phyloP scores from a whole-genome alignment of 2,329 filamentous ascomycete species.

The Pseudocercospora cruenta region DNA sequence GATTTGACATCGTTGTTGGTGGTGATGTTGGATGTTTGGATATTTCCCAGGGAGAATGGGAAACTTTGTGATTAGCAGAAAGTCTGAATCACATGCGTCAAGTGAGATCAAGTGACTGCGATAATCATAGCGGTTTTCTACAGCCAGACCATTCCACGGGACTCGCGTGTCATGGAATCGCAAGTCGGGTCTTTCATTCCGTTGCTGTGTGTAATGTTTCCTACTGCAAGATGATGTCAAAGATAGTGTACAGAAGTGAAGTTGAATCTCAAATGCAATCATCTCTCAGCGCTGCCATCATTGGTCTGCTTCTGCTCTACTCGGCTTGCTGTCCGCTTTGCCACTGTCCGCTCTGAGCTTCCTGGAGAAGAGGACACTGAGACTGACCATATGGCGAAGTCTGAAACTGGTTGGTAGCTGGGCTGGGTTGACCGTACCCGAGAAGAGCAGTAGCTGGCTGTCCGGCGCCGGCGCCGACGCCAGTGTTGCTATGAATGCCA shows the following conservation, averaged over 20 bases:
- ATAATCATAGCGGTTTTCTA: too few relatives aligned
- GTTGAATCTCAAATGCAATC: neutral
- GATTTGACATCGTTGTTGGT: too few relatives aligned
- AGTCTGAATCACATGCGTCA: too few relatives aligned
- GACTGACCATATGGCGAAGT: neutral
- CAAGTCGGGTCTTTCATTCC: too few relatives aligned
- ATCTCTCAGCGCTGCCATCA: neutral
- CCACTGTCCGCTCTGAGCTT: neutral
- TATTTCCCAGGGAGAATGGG: too few relatives aligned
- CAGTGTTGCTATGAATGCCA: neutral
- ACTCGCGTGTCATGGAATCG: too few relatives aligned
- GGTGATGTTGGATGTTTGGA: too few relatives aligned
- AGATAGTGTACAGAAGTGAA: neutral
- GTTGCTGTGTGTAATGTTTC: neutral
- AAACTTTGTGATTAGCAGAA: too few relatives aligned
- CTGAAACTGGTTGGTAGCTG: neutral
- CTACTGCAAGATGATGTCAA: neutral
- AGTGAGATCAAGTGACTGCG: too few relatives aligned
- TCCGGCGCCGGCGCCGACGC: neutral
- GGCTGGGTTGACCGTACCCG: neutral
- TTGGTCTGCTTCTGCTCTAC: neutral
- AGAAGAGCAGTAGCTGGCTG: neutral
- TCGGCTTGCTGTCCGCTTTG: neutral
- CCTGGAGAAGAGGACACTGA: neutral
- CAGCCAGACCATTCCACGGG: too few relatives aligned